Conservation (phyloP, 441 rosid genomes). For the Aquilaria agallochum region DNA sequence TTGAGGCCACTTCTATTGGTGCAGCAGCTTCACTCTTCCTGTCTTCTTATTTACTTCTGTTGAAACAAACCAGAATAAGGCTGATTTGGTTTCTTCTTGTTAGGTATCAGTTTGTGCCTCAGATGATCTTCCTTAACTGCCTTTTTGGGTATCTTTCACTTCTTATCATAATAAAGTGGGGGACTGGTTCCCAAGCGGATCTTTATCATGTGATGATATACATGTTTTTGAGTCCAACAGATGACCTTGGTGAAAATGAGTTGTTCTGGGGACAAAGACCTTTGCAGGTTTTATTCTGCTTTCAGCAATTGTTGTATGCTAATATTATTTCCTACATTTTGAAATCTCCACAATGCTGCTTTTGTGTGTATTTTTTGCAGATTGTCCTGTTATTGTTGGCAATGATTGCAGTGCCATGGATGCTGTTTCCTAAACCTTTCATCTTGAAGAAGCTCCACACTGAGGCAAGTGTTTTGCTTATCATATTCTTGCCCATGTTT, state of each 20-base stretch:
- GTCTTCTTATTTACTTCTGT: not conserved
- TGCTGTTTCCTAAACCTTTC: conserved; percentile 98
- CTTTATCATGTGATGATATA: conserved; percentile 99
- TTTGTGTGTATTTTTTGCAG: conserved; percentile 47
- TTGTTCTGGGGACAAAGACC: conserved; percentile 95
- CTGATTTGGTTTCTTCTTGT: conserved; percentile 22
- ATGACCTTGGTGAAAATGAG: conserved; percentile 83
- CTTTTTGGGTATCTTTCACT: conserved; percentile 94
- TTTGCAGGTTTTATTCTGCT: conserved; percentile 58
- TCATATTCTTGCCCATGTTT: conserved; percentile 8
- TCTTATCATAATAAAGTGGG: conserved; percentile 92
- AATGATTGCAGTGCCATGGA: conserved; percentile 92
- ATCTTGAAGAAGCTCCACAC: conserved; percentile 82
- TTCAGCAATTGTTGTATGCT: conserved; percentile 9
- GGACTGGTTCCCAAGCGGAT: conserved; percentile 97
- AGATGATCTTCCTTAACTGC: conserved; percentile 89
- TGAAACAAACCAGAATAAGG: conserved; percentile 14
- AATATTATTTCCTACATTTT: conserved; percentile 9
- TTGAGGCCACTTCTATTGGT: not conserved
- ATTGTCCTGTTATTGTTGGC: conserved; percentile 80
- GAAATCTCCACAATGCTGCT: conserved; percentile 14
- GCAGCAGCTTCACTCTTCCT: conserved; percentile 9
- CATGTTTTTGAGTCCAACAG: conserved; percentile 97
- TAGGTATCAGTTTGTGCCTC: conserved; percentile 98
- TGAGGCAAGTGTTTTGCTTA: conserved; percentile 49